These are phyloP conservation scores for Lepidium aucheri DNA, from an alignment of 345 rosid genomes.

Conservation along the genomic window DNA sequence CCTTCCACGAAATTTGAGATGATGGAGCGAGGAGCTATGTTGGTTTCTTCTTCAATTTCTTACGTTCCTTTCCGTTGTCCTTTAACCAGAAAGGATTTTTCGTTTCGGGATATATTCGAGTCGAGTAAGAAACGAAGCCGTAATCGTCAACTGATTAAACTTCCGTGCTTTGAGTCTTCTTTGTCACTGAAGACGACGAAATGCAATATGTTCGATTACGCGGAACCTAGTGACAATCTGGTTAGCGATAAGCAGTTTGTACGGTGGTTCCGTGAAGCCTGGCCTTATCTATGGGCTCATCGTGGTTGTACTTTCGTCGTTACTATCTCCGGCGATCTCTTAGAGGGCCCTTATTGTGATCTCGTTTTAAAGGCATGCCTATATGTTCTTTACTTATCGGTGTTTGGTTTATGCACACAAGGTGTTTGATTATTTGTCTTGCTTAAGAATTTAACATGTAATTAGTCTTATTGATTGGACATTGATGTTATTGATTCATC, in stretches of 20 bases:
- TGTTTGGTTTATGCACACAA: slow-evolving; percentile 1
- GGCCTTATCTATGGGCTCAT: slow-evolving; percentile 88
- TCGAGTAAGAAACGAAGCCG: neutral
- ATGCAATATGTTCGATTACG: slow-evolving; percentile 29
- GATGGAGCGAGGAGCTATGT: slow-evolving; percentile 7
- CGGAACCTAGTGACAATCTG: slow-evolving; percentile 26
- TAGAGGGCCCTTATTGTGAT: slow-evolving; percentile 48
- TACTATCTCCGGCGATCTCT: slow-evolving; percentile 61
- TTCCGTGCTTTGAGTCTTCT: neutral
- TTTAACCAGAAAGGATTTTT: neutral
- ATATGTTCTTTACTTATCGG: neutral
- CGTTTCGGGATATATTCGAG: neutral
- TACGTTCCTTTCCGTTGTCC: neutral
- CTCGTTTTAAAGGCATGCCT: slow-evolving; percentile 59
- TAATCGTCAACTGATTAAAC: neutral
- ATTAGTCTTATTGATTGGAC: neutral
- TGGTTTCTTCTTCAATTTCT: neutral
- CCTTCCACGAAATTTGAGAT: neutral
- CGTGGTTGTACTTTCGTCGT: slow-evolving; percentile 71
- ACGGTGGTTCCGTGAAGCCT: slow-evolving; percentile 89
- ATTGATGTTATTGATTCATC: neutral
- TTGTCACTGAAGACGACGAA: neutral
- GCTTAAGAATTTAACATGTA: neutral
- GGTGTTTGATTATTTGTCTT: slow-evolving; percentile 4
- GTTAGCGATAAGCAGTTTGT: slow-evolving; percentile 64